Conservation (phyloP, 2,329 filamentous ascomycete species). For the Hirsutella minnesotensis region DNA sequence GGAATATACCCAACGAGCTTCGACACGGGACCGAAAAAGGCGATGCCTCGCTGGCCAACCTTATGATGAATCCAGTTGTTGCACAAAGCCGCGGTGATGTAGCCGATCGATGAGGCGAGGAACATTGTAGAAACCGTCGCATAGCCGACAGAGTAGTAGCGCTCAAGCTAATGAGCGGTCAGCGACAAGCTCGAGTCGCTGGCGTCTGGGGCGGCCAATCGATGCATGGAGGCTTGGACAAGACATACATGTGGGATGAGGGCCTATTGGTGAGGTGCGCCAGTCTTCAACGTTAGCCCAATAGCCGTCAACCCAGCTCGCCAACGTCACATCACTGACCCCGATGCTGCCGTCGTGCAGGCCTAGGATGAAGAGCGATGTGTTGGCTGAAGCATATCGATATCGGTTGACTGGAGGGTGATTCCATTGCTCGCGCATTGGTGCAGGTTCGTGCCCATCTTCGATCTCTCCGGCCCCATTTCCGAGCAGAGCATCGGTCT, state of each 20-base stretch:
- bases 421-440: constrained; percentile 47
- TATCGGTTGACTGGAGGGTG: constrained; percentile 44
- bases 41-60: constrained; percentile 45
- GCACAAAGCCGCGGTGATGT: constrained; percentile 45
- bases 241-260: constrained; percentile 33
- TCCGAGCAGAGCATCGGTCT: not conserved
- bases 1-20: constrained; percentile 55
- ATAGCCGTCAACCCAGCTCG: not conserved
- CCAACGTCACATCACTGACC: constrained; percentile 24
- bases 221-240: not conserved
- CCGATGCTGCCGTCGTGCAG: constrained; percentile 57
- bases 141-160: constrained; percentile 50
- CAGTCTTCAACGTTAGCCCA: not conserved
- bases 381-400: constrained; percentile 46
- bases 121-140: constrained; percentile 54
- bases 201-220: not conserved
- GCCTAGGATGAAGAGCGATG: constrained; percentile 53
- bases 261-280: constrained; percentile 20
- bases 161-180: constrained; percentile 12
- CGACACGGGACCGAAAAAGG: constrained; percentile 48
- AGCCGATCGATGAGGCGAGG: constrained; percentile 53
- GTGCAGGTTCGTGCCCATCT: constrained; percentile 3
- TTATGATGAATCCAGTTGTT: constrained; percentile 37
- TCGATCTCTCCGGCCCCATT: not conserved
- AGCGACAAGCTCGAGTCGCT: not conserved